These are phyloP conservation scores for Botryotinia globosa DNA, from an alignment of 2,329 filamentous ascomycete species.

Conservation along the genomic window DNA sequence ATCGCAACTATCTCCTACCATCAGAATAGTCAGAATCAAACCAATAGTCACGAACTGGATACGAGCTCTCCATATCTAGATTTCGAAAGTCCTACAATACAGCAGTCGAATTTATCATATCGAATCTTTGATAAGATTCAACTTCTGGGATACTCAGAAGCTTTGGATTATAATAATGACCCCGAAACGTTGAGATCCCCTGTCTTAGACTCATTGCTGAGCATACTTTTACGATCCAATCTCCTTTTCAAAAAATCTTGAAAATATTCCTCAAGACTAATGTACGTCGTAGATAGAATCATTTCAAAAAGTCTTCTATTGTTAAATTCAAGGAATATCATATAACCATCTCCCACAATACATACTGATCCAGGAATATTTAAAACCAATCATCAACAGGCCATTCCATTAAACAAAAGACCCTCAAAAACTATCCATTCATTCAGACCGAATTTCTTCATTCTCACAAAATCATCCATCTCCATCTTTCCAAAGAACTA, in stretches of 20 bases:
- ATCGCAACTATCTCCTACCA: not conserved
- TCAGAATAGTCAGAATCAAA: not conserved
- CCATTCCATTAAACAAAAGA: no score
- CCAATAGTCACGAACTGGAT: not conserved
- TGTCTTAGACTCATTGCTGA: not conserved
- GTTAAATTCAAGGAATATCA: rapidly evolving
- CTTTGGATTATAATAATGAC: no score
- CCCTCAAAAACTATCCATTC: rapidly evolving
- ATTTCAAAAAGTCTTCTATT: no score
- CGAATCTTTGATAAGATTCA: no score
- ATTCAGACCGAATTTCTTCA: not conserved
- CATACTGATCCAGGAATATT: no score
- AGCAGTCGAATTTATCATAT: not conserved
- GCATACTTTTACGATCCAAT: not conserved
- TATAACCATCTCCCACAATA: no score
- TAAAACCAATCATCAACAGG: no score
- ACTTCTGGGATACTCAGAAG: not conserved
- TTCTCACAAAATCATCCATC: no score
- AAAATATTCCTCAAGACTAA: no score
- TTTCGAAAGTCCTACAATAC: not conserved
- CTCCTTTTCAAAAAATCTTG: rapidly evolving
- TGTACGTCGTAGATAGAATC: no score
- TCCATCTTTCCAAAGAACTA: no score
- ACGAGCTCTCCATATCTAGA: not conserved
- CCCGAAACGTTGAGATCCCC: rapidly evolving